phyloP scores from a whole-genome alignment of 1,139 yeast genomes.

The Hyphopichia buzzinii region DNA sequence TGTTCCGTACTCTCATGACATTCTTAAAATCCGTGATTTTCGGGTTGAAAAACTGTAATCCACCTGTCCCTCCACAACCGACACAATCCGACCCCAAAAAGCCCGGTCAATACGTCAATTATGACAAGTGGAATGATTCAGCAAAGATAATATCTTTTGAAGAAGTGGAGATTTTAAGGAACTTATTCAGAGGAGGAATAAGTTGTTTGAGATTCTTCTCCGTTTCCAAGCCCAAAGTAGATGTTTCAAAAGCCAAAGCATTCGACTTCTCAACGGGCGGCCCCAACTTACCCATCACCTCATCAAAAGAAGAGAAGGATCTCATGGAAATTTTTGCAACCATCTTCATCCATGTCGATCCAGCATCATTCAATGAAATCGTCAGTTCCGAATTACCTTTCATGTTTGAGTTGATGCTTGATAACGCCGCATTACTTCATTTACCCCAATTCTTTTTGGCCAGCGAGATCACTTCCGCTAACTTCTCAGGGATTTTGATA shows the following conservation, averaged over 20 bases:
- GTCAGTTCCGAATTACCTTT: conserved; percentile 78
- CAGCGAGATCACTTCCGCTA: conserved; percentile 89
- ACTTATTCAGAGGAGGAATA: conserved; percentile 81
- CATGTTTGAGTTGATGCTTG: conserved; percentile 75
- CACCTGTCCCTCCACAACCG: conserved; percentile 67
- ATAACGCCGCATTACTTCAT: conserved; percentile 84
- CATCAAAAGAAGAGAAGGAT: conserved; percentile 92
- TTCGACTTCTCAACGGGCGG: conserved; percentile 70
- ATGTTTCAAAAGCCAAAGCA: conserved; percentile 40
- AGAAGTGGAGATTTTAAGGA: conserved; percentile 75
- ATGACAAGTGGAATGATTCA: conserved; percentile 76
- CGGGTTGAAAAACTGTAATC: conserved; percentile 87
- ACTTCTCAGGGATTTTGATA: conserved; percentile 84
- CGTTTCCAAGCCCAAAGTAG: conserved; percentile 49
- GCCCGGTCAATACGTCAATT: conserved; percentile 54
- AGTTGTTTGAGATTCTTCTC: conserved; percentile 75
- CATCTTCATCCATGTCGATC: conserved; percentile 89
- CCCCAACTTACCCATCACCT: conserved; percentile 78
- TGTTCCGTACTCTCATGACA: conserved; percentile 85
- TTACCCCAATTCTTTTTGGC: conserved; percentile 93
- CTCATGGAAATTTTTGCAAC: conserved; percentile 95
- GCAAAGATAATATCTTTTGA: conserved; percentile 82
- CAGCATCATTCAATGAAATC: conserved; percentile 93
- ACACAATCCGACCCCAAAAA: conserved; percentile 54
- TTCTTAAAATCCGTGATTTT: conserved; percentile 88